Conservation (phyloP, 1,139 yeast species). For the Geotrichum bryndzae region DNA sequence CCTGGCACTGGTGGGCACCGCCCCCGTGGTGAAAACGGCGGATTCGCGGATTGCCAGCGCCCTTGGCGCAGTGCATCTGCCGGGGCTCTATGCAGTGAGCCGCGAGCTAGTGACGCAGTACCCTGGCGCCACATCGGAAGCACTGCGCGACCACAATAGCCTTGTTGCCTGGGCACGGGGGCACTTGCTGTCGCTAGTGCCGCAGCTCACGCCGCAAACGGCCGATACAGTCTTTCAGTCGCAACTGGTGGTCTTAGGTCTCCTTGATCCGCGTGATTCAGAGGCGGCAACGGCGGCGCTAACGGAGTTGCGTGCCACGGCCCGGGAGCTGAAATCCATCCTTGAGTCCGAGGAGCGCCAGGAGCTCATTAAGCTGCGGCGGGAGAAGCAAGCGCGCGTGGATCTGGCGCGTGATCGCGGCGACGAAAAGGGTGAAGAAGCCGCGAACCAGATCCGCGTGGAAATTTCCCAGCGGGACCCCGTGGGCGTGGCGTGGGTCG, state of each 20-base stretch:
- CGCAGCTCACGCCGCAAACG: slow-evolving; percentile 36
- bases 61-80: slow-evolving; percentile 31
- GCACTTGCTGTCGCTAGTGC: slow-evolving; percentile 36
- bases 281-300: slow-evolving; percentile 27
- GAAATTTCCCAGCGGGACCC: slow-evolving; percentile 26
- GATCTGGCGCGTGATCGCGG: slow-evolving; percentile 34
- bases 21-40: slow-evolving; percentile 33
- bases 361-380: slow-evolving; percentile 30
- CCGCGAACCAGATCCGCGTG: slow-evolving; percentile 31
- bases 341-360: slow-evolving; percentile 27
- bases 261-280: slow-evolving; percentile 32
- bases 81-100: slow-evolving; percentile 32
- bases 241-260: slow-evolving; percentile 32
- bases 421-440: slow-evolving; percentile 31
- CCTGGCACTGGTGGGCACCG: slow-evolving; percentile 34
- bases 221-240: slow-evolving; percentile 32
- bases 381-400: slow-evolving; percentile 32
- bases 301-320: slow-evolving; percentile 31
- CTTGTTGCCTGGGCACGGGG: slow-evolving; percentile 34
- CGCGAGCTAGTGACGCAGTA: slow-evolving; percentile 28
- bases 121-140: slow-evolving; percentile 32
- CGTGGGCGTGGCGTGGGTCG: slow-evolving; percentile 38
- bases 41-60: slow-evolving; percentile 29
- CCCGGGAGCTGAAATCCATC: slow-evolving; percentile 28
- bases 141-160: slow-evolving; percentile 31